Base-by-base conservation (phyloP, 768 basidiomycete species). In the Lepiota venenata region DNA sequence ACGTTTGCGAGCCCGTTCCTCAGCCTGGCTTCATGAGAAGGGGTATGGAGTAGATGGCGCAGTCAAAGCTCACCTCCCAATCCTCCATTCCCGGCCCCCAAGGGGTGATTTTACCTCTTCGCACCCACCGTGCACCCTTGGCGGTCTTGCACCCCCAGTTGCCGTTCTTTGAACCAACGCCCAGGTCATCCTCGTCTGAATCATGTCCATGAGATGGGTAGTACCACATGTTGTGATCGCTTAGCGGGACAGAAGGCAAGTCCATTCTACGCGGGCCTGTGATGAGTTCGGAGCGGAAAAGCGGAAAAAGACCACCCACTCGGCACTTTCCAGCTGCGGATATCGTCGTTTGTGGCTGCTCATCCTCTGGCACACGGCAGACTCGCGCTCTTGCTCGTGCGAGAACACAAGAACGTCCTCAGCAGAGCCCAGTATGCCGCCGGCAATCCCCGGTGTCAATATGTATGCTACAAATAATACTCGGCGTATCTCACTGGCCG, bases 51-150 rank as follows among this genome's bases (percentile, higher is more conserved):
- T 42, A 47, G 21, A 50, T 40, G 56, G 39, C 40, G 42, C 25
- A 20, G 46, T 8, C 32, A 42, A 14, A 14, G 64, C 76, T 58
- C 63, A 88, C 91, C 83, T 93, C 90, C 86, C 88, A 91, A 55
- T 93, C 90, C 35, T 90, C 90, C 74, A 84, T 82, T 45, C 81
- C 79, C 18, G 91, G 90, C 25, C 89, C 90, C 92, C 92, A 94
- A 12, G 85, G 75, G 25, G 83, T 81, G 56, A 92, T 82, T 69
- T 94, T 93, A 43, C 91, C 89, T 64, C 78, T 81, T 15, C 91
- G 81, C 46, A 88, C 77, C 91, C 91, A 93, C 64, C 91, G 77
- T 16, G 88, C 82, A n/a, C 84, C 85, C 64, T 83, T 83, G 55
- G 77, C 69, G 9, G 77, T 80, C 71, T 94, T 94, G 56, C 84